These are phyloP conservation scores for Pyracantha coccinea DNA, from an alignment of 331 rosid species.

Conservation along the genomic window DNA sequence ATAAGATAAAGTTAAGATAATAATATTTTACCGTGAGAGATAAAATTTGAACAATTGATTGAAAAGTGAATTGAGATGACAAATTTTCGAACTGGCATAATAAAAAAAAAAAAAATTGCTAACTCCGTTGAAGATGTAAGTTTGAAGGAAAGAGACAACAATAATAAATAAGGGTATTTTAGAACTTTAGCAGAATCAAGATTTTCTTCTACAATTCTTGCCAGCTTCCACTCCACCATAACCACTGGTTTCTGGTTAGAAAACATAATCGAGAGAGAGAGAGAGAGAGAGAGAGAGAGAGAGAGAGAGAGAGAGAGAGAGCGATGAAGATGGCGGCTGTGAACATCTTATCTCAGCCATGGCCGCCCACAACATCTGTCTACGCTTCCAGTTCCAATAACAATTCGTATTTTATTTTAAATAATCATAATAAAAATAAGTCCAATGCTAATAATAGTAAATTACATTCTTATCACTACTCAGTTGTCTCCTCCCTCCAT, in stretches of 20 bases:
- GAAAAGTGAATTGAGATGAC: too few species aligned
- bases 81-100: too few species aligned
- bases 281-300: too few species aligned
- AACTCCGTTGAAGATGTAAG: too few species aligned
- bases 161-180: background rate
- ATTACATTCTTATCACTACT: conserved; percentile 21
- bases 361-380: conserved; percentile 30
- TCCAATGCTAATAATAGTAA: conserved; percentile 11
- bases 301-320: background rate
- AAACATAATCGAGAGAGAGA: background rate
- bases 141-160: background rate
- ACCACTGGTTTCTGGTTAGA: background rate
- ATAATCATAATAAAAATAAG: background rate
- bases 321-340: conserved; percentile 44
- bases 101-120: too few species aligned
- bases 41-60: too few species aligned
- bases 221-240: background rate
- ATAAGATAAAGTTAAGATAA: too few species aligned
- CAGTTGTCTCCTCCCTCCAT: conserved; percentile 19
- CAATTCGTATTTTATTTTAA: background rate
- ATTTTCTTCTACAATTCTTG: background rate
- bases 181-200: background rate
- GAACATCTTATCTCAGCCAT: conserved; percentile 47
- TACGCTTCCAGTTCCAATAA: background rate
- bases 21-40: too few species aligned